Evolutionary conservation across 1,284 basidiomycete species (phyloP), one percentile per base, ranked within the genome.

Genomic region (Acaromyces ingoldii): DNA sequence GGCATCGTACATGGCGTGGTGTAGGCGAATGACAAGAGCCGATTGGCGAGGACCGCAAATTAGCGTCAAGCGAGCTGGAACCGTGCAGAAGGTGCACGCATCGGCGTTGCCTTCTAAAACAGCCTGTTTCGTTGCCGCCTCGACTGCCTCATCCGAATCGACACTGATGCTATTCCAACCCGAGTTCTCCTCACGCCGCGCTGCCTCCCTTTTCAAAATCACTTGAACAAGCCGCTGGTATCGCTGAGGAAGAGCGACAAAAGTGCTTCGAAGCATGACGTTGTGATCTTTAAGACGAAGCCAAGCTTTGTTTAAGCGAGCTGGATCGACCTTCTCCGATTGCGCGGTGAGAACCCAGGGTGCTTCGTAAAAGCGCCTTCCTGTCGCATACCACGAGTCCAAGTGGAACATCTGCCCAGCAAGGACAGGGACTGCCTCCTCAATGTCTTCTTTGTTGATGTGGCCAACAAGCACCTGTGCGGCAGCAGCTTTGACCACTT

Each of bases 301-400:
- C 45, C 30, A 47, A 11, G 45, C 45, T 6, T 6, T 36, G 11
- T 9, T n/a, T 15, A 47, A 17, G 10, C 19, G 29, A 1, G 6
- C 5, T 15, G 5, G 24, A 13, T 10, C 5, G 7, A 47, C 5
- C 30, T 19, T 6, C 13, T 6, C 11, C 11, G 15, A 36, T 6
- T 26, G 34, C 17, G 21, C 33, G 15, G n/a, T n/a, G n/a, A 29
- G n/a, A 15, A 48, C 44, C 48, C 48, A 50, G 7, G 48, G 48
- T 19, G 46, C 48, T 28, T 50, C 48, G 25, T 30, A 40, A 36
- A 50, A 50, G 37, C 48, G 37, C 21, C 41, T 17, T 10, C 48
- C 48, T 22, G 46, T 31, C 17, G 48, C 37, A 19, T 19, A 30
- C 48, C 48, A 50, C 6, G 39, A 24, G 19, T 50, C 48, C 9